Conservation (phyloP, 495 filamentous ascomycete species). For the Choiromyces venosus region DNA sequence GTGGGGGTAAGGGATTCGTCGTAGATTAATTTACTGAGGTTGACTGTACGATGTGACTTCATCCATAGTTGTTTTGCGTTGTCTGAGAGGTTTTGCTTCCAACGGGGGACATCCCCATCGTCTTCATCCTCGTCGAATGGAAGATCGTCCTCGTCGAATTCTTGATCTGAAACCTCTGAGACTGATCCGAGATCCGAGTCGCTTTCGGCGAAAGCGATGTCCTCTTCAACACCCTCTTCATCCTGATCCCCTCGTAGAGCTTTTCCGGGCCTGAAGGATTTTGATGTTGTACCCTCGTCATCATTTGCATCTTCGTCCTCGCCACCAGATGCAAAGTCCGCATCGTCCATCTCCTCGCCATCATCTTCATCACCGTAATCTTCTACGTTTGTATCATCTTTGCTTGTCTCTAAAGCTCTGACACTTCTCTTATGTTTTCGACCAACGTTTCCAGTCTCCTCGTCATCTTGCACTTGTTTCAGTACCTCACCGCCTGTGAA, state of each 20-base stretch:
- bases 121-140: conserved; percentile 50
- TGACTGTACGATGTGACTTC: conserved; percentile 64
- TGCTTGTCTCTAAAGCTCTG: conserved; percentile 56
- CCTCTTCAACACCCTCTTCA: conserved; percentile 52
- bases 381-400: conserved; percentile 43
- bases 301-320: conserved; percentile 51
- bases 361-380: conserved; percentile 49
- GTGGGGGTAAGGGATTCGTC: conserved; percentile 68
- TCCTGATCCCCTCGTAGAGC: conserved; percentile 49
- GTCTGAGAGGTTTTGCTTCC: conserved; percentile 81
- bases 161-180: conserved; percentile 58
- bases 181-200: conserved; percentile 93
- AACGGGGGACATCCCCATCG: conserved; percentile 63
- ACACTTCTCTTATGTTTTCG: conserved; percentile 65
- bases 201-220: conserved; percentile 84
- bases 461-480: conserved; percentile 55
- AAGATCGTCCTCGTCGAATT: conserved; percentile 56
- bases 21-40: conserved; percentile 82
- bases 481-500: conserved; percentile 73
- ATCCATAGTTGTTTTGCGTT: conserved; percentile 68
- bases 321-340: conserved; percentile 57
- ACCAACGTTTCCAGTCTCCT: conserved; percentile 51
- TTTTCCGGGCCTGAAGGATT: conserved; percentile 52
- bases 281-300: conserved; percentile 48
- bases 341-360: conserved; percentile 52